A percentile compares a stretch with the other conserved stretches of the same genome.
Evolutionary conservation across 2,329 filamentous ascomycete genomes (phyloP).

Genomic region (Emmonsiellopsis sp.): DNA sequence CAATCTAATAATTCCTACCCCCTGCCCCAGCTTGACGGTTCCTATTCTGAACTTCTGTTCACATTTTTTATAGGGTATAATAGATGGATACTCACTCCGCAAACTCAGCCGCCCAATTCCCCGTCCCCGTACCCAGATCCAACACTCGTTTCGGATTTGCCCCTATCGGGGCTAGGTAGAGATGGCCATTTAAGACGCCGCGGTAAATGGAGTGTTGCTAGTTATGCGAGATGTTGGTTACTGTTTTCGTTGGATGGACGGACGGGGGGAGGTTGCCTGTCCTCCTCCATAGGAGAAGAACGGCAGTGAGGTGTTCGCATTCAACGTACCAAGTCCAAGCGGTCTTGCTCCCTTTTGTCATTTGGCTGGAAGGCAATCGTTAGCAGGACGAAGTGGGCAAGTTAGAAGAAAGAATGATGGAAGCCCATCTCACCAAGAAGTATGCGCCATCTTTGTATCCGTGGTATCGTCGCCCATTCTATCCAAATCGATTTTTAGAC

Average conservation of each 20-base stretch:
- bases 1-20: neutral
- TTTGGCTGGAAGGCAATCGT: constrained; percentile 7
- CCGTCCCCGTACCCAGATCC: constrained; percentile 10
- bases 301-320: neutral
- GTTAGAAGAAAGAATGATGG: neutral
- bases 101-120: constrained; percentile 10
- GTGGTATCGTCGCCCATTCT: constrained; percentile 11
- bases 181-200: constrained; percentile 5
- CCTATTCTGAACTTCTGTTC: neutral
- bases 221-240: neutral
- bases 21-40: neutral
- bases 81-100: constrained; percentile 8
- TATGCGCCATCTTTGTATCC: constrained; percentile 9
- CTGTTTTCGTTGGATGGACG: neutral
- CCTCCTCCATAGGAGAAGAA: neutral
- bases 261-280: neutral
- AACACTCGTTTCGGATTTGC: constrained; percentile 4
- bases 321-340: constrained; percentile 10
- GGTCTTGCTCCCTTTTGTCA: constrained; percentile 11
- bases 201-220: constrained; percentile 8
- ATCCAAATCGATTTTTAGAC: neutral
- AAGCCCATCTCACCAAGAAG: constrained; percentile 6
- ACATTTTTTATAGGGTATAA: neutral
- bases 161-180: constrained; percentile 7
- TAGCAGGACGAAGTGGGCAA: neutral